A percentile compares a stretch with the other conserved stretches of the same genome.
Evolutionary conservation across 1,139 yeast genomes (phyloP).

Genomic region (Pichia sp.): DNA sequence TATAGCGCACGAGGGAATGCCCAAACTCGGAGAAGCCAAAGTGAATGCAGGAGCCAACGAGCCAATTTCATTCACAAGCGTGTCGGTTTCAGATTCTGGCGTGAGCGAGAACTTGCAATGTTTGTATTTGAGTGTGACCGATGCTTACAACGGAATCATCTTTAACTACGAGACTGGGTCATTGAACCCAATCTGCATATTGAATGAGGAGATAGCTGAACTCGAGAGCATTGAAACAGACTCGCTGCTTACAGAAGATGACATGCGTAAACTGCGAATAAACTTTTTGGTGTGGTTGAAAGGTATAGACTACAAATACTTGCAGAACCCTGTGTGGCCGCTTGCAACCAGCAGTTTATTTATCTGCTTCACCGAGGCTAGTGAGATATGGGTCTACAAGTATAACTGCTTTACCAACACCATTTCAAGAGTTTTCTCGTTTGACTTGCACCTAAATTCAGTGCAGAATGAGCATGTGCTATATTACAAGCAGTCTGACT

Average conservation of each 20-base stretch:
- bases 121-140: slow-evolving; percentile 24
- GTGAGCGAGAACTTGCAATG: slow-evolving; percentile 19
- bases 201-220: slow-evolving; percentile 19
- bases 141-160: slow-evolving; percentile 24
- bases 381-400: slow-evolving; percentile 19
- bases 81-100: slow-evolving; percentile 28
- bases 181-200: slow-evolving; percentile 17
- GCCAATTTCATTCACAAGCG: not conserved
- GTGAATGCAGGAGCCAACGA: slow-evolving; percentile 4
- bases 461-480: slow-evolving; percentile 17
- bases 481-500: slow-evolving; percentile 22
- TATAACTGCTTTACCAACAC: slow-evolving; percentile 6
- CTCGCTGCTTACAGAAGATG: slow-evolving; percentile 18
- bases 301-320: slow-evolving; percentile 9
- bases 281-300: slow-evolving; percentile 28
- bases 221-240: slow-evolving; percentile 19
- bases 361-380: slow-evolving; percentile 25
- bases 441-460: slow-evolving; percentile 11
- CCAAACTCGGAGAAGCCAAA: slow-evolving; percentile 10
- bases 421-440: slow-evolving; percentile 10
- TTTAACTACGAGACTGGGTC: slow-evolving; percentile 18
- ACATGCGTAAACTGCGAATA: slow-evolving; percentile 25
- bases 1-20: slow-evolving; percentile 3
- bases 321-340: slow-evolving; percentile 23
- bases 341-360: slow-evolving; percentile 17